Evolutionary conservation across 441 rosid genomes (phyloP).

Genomic region (Adansonia gregorii): DNA sequence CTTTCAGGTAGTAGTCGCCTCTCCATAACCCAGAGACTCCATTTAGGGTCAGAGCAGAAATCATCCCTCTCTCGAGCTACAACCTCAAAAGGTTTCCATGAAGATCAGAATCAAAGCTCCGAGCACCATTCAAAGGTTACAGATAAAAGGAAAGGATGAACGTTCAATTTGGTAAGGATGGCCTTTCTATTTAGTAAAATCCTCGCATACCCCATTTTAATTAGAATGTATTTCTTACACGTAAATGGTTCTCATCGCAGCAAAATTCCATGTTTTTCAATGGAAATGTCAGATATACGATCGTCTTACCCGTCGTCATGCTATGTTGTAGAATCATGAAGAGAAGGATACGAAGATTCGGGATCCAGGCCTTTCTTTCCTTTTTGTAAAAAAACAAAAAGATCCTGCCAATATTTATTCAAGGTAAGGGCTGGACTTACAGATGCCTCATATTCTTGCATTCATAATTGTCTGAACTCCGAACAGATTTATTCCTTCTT

Average conservation of each 20-base stretch:
- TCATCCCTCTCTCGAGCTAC: slow-evolving; percentile 42
- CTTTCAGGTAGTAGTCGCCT: slow-evolving; percentile 46
- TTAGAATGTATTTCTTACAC: not conserved
- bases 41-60: slow-evolving; percentile 51
- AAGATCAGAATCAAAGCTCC: slow-evolving; percentile 52
- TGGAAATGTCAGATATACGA: not conserved
- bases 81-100: slow-evolving; percentile 45
- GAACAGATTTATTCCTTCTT: not conserved
- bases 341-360: not conserved
- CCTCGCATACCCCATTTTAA: slow-evolving; percentile 6
- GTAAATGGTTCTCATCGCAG: not conserved
- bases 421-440: not conserved
- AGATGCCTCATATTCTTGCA: not conserved
- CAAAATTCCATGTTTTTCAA: slow-evolving; percentile 7
- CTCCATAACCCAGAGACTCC: slow-evolving; percentile 56
- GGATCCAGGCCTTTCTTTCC: not conserved
- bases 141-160: slow-evolving; percentile 22
- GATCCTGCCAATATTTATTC: not conserved
- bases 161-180: slow-evolving; percentile 44
- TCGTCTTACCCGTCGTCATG: not conserved
- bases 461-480: not conserved
- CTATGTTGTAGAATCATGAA: slow-evolving; percentile 16
- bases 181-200: not conserved
- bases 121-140: slow-evolving; percentile 42
- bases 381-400: not conserved